These are phyloP conservation scores for Leptographium wingfieldii DNA, from an alignment of 2,329 filamentous ascomycete genomes.

Conservation along the genomic window DNA sequence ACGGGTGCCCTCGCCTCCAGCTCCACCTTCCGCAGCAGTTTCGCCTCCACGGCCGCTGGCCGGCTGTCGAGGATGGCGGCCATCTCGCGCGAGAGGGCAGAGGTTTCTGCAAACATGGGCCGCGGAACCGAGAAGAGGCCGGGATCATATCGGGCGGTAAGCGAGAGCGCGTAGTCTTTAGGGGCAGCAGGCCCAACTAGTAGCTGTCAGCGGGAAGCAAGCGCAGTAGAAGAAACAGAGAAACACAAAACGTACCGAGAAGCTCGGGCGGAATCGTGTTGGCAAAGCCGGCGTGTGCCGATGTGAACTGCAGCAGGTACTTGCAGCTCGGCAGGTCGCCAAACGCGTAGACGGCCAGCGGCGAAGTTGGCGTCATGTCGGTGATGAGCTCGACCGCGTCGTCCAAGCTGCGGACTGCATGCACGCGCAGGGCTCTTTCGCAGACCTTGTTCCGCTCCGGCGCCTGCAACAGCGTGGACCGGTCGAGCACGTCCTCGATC, in stretches of 20 bases:
- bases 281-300: slow-evolving; percentile 34
- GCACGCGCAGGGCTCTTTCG: not conserved
- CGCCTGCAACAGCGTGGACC: slow-evolving; percentile 6
- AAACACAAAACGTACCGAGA: slow-evolving; percentile 19
- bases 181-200: slow-evolving; percentile 24
- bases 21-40: not conserved
- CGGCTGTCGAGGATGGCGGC: not conserved
- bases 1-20: not conserved
- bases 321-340: slow-evolving; percentile 28
- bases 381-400: slow-evolving; percentile 4
- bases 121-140: not conserved
- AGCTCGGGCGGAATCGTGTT: slow-evolving; percentile 46
- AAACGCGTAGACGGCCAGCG: slow-evolving; percentile 15
- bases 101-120: not conserved
- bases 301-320: slow-evolving; percentile 45
- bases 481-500: slow-evolving; percentile 16
- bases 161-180: not conserved
- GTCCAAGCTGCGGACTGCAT: slow-evolving; percentile 4
- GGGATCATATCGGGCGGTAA: not conserved
- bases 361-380: not conserved
- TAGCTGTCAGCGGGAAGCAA: not conserved
- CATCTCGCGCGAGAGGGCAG: not conserved
- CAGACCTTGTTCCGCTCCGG: not conserved
- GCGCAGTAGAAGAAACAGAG: too few relatives aligned
- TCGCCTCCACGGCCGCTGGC: not conserved